Evolutionary conservation across 2,329 filamentous ascomycete species (phyloP), one percentile per base, ranked within the genome.

Genomic region (Hymenoscyphus occultus): DNA sequence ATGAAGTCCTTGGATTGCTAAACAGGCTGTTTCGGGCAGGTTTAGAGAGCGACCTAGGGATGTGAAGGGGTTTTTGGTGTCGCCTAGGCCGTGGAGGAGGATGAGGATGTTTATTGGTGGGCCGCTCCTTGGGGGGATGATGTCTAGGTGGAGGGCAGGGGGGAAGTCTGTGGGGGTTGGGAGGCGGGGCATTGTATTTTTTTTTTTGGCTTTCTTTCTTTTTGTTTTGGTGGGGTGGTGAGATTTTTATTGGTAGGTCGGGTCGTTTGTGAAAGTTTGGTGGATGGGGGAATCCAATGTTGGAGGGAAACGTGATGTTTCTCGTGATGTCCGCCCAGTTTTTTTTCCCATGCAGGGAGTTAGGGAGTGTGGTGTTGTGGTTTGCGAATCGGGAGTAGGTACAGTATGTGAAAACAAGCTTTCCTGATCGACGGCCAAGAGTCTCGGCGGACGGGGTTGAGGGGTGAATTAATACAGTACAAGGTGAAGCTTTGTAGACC

Each of bases 1-100:
- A 16, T 80, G 80, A 0, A 86, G 87, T 0, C 82, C 88, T 75
- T 84, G 85, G 22, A 90, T 73, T 1, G 86, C 82, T 57, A 91
- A 79, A 69, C 85, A 84, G 69, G 80, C 82, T 65, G 88, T 90
- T 74, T 90, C 86, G 0, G 88, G 87, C 3, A 91, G 82, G 64
- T 82, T 80, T 64, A 91, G 77, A 63, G 86, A 83, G 45, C 78
- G 78, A 12, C 59, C 87, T 40, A 91, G 83, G 22, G 77, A 78
- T 32, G 82, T 81, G 76, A 90, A 90, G 40, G 85, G 79, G 22
- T 75, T 71, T 60, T 86, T 79, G 13, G 82, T 86, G 74, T 91
- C 89, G 59, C 89, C 89, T 19, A 91, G 80, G 65, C 88, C 88
- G 74, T 91, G 89, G 4, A 91, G 82, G 40, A 91, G 83, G 71